Evolutionary conservation across 768 basidiomycete species (phyloP).

Genomic region (Boletus reticuloceps): DNA sequence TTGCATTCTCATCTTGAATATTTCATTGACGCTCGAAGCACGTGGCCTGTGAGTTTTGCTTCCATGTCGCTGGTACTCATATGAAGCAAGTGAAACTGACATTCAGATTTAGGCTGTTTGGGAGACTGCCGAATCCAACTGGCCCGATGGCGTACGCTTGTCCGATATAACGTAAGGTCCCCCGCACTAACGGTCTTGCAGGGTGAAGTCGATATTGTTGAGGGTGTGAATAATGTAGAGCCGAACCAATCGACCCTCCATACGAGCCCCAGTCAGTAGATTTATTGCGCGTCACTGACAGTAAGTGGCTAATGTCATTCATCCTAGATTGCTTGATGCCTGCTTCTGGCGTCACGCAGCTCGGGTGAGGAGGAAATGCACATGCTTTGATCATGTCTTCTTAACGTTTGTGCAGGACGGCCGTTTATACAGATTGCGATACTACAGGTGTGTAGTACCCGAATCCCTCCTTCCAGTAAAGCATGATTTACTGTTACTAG

Average conservation of each 20-base stretch:
- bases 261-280: conserved; percentile 43
- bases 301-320: neutral
- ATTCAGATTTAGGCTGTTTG: conserved; percentile 25
- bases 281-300: neutral
- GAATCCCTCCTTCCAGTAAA: neutral
- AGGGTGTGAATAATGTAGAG: conserved; percentile 50
- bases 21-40: conserved; percentile 18
- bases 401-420: conserved; percentile 13
- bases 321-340: conserved; percentile 29
- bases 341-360: conserved; percentile 15
- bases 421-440: conserved; percentile 24
- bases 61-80: neutral
- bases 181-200: conserved; percentile 5
- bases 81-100: conserved; percentile 9
- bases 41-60: conserved; percentile 34
- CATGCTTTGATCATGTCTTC: neutral
- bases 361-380: conserved; percentile 18
- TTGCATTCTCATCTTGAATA: neutral
- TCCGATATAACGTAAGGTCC: neutral
- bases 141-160: conserved; percentile 25
- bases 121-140: conserved; percentile 23
- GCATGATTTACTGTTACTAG: conserved; percentile 8
- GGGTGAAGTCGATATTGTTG: conserved; percentile 33
- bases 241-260: conserved; percentile 57
- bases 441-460: conserved; percentile 11